phyloP scores from a whole-genome alignment of 225 moss, liverwort and hornwort species.

The Bryum argenteum region DNA sequence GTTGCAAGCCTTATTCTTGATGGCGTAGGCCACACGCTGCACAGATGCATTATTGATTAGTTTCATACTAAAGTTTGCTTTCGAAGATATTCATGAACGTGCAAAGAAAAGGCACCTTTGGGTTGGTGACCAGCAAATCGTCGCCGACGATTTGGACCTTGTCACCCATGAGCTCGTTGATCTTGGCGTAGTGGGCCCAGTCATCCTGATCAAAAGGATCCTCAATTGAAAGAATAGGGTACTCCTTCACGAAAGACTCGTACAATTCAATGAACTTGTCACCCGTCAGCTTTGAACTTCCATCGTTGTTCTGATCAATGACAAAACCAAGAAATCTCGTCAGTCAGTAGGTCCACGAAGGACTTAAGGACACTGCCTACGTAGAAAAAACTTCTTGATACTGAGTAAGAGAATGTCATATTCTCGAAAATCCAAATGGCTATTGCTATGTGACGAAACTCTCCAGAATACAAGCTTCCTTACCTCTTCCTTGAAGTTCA shows the following conservation, averaged over 20 bases:
- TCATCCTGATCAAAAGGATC: constrained; percentile 99
- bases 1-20: constrained; percentile 80
- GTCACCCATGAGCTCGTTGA: constrained; percentile 61
- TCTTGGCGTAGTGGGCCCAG: constrained; percentile 77
- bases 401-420: background rate
- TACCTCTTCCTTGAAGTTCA: constrained; percentile 81
- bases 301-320: constrained; percentile 64
- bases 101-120: constrained; percentile 49
- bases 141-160: constrained; percentile 93
- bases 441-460: too few species aligned
- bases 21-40: constrained; percentile 77
- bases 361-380: background rate
- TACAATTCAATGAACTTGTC: constrained; percentile 78
- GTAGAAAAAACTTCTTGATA: background rate
- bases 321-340: background rate
- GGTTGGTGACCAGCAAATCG: constrained; percentile 93
- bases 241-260: constrained; percentile 73
- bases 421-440: too few species aligned
- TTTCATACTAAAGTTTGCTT: background rate
- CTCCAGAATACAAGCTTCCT: background rate
- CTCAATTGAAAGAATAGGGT: constrained; percentile 85
- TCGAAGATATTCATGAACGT: background rate
- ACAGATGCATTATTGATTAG: background rate
- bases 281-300: constrained; percentile 68
- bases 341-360: background rate